Base-by-base conservation (phyloP, 2,329 filamentous ascomycete species). In the Emmonsiellopsis sp. region DNA sequence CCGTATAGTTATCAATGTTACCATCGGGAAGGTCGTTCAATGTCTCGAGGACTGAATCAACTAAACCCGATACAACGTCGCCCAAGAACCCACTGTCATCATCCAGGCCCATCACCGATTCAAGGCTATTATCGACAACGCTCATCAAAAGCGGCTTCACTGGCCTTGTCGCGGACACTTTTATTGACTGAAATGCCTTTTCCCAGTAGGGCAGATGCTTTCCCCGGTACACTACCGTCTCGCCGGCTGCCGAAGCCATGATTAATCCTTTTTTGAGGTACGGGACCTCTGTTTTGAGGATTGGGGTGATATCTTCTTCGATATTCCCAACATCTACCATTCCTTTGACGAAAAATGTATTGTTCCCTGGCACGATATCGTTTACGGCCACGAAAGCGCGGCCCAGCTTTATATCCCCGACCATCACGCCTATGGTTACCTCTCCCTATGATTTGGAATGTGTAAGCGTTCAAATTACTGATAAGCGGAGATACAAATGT, bases 331-430 rank as follows among this genome's bases (percentile, higher is more conserved):
- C 39, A 21, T 52, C 37, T 5, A 55, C n/a, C 13, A 47, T 55
- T 45, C 36, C 49, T 17, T 53, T 40, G 33, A 55, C 50, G 33
- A 52, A 37, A 32, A 55, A 39, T 10, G 49, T 53, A 39, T 55
- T 55, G 49, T 51, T 44, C 17, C 50, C 53, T 10, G 53, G 50
- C 11, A 51, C 50, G 31, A 55, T 52, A 9, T 39, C 49, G 21
- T 52, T 33, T 21, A 52, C 32, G 7, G 51, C 10, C 27, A 42
- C 42, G 21, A 46, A 44, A 4, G 13, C 49, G 17, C 40, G 17
- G 3, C 49, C 49, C 34, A 44, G n/a, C 21, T 43, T 14, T 31
- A 51, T 27, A 34, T 44, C 32, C n/a, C 49, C 49, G 36, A 51
- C 17, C 14, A 37, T 13, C 11, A 51, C 21, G 5, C 9, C 21